A percentile compares a stretch with the other conserved stretches of the same genome.
These are phyloP conservation scores for Cystofilobasidium macerans DNA, from an alignment of 768 basidiomycete genomes.

Conservation along the genomic window DNA sequence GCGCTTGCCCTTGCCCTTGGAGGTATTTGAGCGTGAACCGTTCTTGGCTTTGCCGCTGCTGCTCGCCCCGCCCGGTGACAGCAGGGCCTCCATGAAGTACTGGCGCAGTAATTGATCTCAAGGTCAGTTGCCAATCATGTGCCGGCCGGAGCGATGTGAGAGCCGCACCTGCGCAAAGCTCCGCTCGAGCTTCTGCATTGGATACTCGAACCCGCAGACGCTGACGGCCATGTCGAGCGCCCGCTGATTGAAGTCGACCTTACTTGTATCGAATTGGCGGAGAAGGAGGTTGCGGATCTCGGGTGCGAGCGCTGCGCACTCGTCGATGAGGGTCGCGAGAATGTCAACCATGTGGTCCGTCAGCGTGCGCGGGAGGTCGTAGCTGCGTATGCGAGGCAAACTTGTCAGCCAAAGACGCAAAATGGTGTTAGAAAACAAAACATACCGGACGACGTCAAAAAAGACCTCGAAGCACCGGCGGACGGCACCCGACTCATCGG, in stretches of 20 bases:
- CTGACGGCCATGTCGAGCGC: conserved; percentile 14
- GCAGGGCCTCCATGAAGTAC: conserved; percentile 85
- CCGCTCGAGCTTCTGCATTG: conserved; percentile 22
- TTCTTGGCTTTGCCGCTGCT: background rate
- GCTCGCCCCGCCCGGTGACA: conserved; percentile 36
- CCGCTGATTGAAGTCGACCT: too few species aligned
- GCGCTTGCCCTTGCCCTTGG: background rate
- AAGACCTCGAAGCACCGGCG: conserved; percentile 60
- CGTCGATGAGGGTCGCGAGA: conserved; percentile 77
- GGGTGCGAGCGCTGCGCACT: conserved; percentile 60
- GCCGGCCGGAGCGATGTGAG: background rate
- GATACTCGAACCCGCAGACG: conserved; percentile 23
- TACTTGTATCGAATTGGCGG: conserved; percentile 54
- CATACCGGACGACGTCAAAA: conserved; percentile 59
- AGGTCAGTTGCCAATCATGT: background rate
- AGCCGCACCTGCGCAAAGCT: conserved; percentile 21
- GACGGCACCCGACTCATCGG: conserved; percentile 11
- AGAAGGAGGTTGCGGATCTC: conserved; percentile 72
- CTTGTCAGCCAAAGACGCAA: background rate
- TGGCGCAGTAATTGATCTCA: conserved; percentile 20
- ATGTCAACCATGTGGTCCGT: conserved; percentile 60
- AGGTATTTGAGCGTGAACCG: background rate
- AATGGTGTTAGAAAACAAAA: background rate
- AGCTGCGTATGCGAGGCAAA: background rate
- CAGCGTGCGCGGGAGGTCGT: conserved; percentile 23